Conservation (phyloP, 257 asterid species). For the Perilla frutescens region DNA sequence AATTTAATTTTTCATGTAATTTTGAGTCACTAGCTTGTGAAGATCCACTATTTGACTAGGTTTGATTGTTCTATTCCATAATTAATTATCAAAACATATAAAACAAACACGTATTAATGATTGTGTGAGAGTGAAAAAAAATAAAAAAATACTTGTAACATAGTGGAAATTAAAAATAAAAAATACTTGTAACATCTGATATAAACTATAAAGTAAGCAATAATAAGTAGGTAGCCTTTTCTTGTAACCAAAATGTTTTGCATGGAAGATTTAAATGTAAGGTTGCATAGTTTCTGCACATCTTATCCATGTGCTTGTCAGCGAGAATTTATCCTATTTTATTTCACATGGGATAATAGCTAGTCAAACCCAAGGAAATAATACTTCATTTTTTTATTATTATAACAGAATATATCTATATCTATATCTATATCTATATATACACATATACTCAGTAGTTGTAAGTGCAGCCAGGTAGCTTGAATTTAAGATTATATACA, state of each 20-base stretch:
- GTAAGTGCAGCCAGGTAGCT: slow-evolving; percentile 11
- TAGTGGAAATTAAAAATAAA: too few species aligned
- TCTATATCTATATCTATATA: not conserved
- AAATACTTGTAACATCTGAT: not conserved
- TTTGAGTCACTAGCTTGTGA: too few species aligned
- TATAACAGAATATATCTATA: not conserved
- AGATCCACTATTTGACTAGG: too few species aligned
- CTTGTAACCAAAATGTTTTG: not conserved
- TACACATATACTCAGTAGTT: not conserved
- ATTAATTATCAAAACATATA: not conserved
- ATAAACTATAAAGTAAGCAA: not conserved
- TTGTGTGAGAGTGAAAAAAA: too few species aligned
- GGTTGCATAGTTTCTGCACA: not conserved
- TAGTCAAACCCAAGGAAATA: slow-evolving; percentile 26
- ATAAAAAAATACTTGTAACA: too few species aligned
- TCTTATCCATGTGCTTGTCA: slow-evolving; percentile 49
- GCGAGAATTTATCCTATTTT: slow-evolving; percentile 31
- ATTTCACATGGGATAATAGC: slow-evolving; percentile 30
- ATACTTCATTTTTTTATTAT: slow-evolving; percentile 8
- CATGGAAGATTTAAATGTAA: slow-evolving; percentile 23
- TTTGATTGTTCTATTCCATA: too few species aligned
- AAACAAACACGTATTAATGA: too few species aligned
- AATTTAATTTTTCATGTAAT: too few species aligned
- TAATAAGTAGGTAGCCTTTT: not conserved
- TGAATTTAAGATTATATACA: slow-evolving; percentile 2